These are phyloP conservation scores for Fagus sylvatica DNA, from an alignment of 306 rosid genomes.

Conservation along the genomic window DNA sequence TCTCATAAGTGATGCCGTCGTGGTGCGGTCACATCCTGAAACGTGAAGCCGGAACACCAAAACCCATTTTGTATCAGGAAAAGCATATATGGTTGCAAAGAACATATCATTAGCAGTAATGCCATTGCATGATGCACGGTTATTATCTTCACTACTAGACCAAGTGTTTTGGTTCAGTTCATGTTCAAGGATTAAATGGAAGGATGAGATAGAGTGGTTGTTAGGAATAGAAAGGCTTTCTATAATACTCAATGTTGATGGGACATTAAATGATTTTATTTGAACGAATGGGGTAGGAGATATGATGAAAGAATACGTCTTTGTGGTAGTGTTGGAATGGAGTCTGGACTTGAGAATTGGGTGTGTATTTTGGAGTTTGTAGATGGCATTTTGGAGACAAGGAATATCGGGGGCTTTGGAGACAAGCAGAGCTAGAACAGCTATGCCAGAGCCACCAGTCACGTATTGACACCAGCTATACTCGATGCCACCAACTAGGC, in stretches of 20 bases:
- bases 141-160: not conserved
- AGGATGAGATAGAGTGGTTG: constrained; percentile 31
- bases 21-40: constrained; percentile 59
- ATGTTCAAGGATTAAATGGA: constrained; percentile 48
- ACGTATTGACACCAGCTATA: constrained; percentile 51
- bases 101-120: constrained; percentile 22
- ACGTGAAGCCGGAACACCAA: constrained; percentile 48
- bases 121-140: not conserved
- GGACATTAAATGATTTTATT: constrained; percentile 16
- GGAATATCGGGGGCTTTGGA: constrained; percentile 24
- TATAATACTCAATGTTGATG: constrained; percentile 21
- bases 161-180: constrained; percentile 48
- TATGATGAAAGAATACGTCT: constrained; percentile 34
- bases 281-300: constrained; percentile 36
- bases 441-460: constrained; percentile 59
- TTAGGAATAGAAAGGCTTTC: not conserved
- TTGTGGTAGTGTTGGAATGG: constrained; percentile 10
- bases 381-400: constrained; percentile 40
- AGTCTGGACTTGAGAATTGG: constrained; percentile 60
- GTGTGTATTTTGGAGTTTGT: constrained; percentile 47
- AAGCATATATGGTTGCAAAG: constrained; percentile 34
- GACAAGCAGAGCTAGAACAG: constrained; percentile 39
- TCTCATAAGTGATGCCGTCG: constrained; percentile 46
- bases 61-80: constrained; percentile 26
- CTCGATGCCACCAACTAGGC: constrained; percentile 50